Evolutionary conservation across 1,284 basidiomycete genomes (phyloP), one percentile per base, ranked within the genome.

Genomic region (Omphalotus olearius): DNA sequence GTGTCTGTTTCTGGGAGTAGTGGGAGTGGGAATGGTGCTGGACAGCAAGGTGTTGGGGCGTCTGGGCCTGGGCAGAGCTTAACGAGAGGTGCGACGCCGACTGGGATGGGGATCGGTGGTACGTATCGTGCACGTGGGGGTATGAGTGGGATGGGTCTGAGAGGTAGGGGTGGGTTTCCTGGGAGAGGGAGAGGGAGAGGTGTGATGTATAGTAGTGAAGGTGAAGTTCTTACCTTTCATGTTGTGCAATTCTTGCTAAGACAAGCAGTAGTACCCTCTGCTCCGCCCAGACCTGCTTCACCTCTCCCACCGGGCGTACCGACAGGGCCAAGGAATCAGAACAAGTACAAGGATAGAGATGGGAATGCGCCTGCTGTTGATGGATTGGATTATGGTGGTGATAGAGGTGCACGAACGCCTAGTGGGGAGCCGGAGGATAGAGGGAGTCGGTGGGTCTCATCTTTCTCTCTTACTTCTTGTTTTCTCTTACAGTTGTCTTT

Each of bases 321-420:
- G 0, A 92, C 89, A 0, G 90, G 90, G 1, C 89, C 89, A 9
- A 76, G 89, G 41, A 91, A 90, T 64, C 85, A 88, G 64, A 90
- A 89, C 64, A 89, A 89, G 64, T 91, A 92, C 71, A 91, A 91
- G 69, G 89, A 92, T 65, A 78, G 89, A 35, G 87, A 90, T 61
- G 81, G 80, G 11, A 88, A 87, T 61, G 85, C 84, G 1, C 82
- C 85, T 53, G 85, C 86, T 37, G 85, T 88, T 6, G 88, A 91
- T 59, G 88, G 88, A n/a, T 67, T 92, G 62, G 90, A 92, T 63
- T 92, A 91, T 59, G 88, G 88, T 5, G 87, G 85, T 5, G 54
- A 55, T 38, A 50, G 54, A 6, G 50, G 43, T 23, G 42, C 70
- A 69, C 66, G 78, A 60, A 80, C 76, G 50, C 71, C 77, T 0